These are phyloP conservation scores for Solanum appendiculatum DNA, from an alignment of 257 asterid genomes.

Conservation along the genomic window DNA sequence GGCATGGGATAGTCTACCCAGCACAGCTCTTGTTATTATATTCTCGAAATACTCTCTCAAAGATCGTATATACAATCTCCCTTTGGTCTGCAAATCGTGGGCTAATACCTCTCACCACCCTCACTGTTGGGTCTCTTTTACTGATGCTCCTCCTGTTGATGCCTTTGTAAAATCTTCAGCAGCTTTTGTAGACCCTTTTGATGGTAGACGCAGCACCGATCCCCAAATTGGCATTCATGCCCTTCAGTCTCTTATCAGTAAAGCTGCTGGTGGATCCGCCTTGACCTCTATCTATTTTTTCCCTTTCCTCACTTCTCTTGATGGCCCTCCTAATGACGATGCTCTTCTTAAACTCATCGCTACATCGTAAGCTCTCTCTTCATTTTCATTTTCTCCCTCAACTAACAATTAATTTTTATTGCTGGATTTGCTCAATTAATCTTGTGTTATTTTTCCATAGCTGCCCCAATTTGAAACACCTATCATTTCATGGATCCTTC, in stretches of 20 bases:
- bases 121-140: slow-evolving; percentile 22
- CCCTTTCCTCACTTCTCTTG: slow-evolving; percentile 31
- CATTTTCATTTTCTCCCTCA: background rate
- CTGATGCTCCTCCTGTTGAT: background rate
- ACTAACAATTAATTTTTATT: too few relatives aligned
- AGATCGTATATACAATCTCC: slow-evolving; percentile 27
- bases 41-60: slow-evolving; percentile 27
- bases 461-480: slow-evolving; percentile 38
- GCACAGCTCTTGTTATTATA: slow-evolving; percentile 24
- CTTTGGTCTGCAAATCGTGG: slow-evolving; percentile 41
- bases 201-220: slow-evolving; percentile 17
- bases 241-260: slow-evolving; percentile 15
- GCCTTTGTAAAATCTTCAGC: slow-evolving; percentile 24
- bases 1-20: slow-evolving; percentile 36
- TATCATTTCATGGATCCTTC: slow-evolving; percentile 45
- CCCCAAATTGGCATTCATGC: slow-evolving; percentile 10
- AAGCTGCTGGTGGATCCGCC: slow-evolving; percentile 26
- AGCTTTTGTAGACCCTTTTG: slow-evolving; percentile 29
- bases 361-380: slow-evolving; percentile 5
- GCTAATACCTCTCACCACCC: slow-evolving; percentile 23
- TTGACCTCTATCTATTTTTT: slow-evolving; percentile 24
- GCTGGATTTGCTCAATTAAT: background rate
- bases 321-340: slow-evolving; percentile 25
- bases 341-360: slow-evolving; percentile 26
- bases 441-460: background rate